A percentile compares a stretch with the other conserved stretches of the same genome.
Evolutionary conservation across 1,284 basidiomycete genomes (phyloP).

Genomic region (Schizophyllum commune): DNA sequence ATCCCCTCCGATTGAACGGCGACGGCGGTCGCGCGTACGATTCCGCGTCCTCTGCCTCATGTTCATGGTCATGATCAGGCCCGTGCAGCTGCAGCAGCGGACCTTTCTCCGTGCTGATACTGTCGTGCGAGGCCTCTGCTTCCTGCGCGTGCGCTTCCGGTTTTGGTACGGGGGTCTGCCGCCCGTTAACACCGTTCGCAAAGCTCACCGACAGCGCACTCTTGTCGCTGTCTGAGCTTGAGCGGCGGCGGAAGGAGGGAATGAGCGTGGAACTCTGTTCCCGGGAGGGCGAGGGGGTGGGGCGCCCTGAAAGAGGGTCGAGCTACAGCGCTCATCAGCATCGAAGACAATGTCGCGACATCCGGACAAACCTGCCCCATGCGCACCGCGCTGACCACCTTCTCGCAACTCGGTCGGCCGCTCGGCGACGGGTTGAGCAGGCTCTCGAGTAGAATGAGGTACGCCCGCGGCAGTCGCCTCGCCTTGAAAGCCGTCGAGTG

Average conservation of each 20-base stretch:
- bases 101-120: neutral
- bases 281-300: neutral
- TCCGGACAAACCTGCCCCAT: no score
- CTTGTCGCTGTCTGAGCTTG: neutral
- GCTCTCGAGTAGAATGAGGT: conserved; percentile 65
- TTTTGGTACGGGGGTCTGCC: neutral
- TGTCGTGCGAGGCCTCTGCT: neutral
- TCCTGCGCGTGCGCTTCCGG: neutral
- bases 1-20: neutral
- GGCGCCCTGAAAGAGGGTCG: neutral
- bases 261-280: neutral
- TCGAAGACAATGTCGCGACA: no score
- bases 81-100: neutral
- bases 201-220: neutral
- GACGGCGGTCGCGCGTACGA: neutral
- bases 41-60: no score
- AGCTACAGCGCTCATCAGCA: conserved; percentile 1
- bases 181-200: neutral
- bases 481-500: conserved; percentile 47
- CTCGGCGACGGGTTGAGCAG: conserved; percentile 57
- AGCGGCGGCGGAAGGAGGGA: neutral
- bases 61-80: neutral
- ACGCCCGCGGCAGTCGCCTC: conserved; percentile 59
- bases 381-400: conserved; percentile 55
- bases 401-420: conserved; percentile 63